Conservation (phyloP, 2,329 filamentous ascomycete genomes). For the Ophiognomonia clavigignenti-juglandacearum region DNA sequence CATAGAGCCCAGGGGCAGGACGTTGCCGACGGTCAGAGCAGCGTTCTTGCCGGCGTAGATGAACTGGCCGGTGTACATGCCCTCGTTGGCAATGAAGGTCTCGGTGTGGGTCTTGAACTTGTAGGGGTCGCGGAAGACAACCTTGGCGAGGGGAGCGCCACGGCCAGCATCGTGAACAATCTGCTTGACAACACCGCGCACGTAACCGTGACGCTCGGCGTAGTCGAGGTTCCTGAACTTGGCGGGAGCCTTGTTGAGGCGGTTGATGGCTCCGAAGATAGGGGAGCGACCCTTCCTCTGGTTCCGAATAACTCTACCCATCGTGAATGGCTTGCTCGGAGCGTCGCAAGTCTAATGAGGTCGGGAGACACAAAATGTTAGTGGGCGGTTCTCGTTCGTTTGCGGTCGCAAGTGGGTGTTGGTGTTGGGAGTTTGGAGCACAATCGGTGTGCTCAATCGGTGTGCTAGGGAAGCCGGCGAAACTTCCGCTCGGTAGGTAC, state of each 20-base stretch:
- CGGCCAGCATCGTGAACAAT: conserved; percentile 99
- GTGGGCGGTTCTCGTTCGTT: conserved; percentile 1
- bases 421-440: no score
- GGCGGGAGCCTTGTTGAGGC: conserved; percentile 89
- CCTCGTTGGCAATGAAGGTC: conserved; percentile 99
- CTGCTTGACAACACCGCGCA: conserved; percentile 96
- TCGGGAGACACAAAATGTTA: conserved; percentile 5
- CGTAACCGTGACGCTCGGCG: conserved; percentile 95
- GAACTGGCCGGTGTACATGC: conserved; percentile 99
- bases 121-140: conserved; percentile 97
- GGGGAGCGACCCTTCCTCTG: conserved; percentile 58
- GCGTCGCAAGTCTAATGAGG: conserved; percentile 10
- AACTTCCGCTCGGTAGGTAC: background rate
- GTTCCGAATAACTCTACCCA: conserved; percentile 62
- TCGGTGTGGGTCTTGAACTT: conserved; percentile 95
- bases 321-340: conserved; percentile 30
- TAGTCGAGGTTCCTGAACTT: conserved; percentile 97
- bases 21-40: conserved; percentile 91
- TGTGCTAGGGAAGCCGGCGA: background rate
- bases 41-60: conserved; percentile 99
- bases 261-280: conserved; percentile 70
- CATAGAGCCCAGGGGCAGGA: conserved; percentile 89
- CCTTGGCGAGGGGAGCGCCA: conserved; percentile 95
- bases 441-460: background rate
- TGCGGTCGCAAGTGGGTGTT: background rate